These are phyloP conservation scores for Heimioporus sp. DNA, from an alignment of 768 basidiomycete species.

Conservation along the genomic window DNA sequence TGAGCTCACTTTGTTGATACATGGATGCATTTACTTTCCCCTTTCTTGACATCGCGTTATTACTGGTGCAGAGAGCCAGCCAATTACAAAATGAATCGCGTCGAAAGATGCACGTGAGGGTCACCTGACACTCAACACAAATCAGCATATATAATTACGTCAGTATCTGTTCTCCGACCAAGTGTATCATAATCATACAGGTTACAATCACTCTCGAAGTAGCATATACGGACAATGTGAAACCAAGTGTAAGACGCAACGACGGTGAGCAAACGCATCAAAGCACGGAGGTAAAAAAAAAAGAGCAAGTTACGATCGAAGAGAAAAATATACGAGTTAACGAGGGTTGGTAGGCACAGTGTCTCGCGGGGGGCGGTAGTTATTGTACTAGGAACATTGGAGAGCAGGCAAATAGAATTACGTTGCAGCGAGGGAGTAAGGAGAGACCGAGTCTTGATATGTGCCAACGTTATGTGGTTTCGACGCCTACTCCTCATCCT, in stretches of 20 bases:
- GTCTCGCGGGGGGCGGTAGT: constrained; percentile 23
- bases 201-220: constrained; percentile 31
- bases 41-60: constrained; percentile 19
- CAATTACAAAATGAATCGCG: too few relatives aligned
- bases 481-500: constrained; percentile 42
- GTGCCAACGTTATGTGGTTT: constrained; percentile 5
- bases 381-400: constrained; percentile 20
- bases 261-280: constrained; percentile 23
- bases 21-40: constrained; percentile 9
- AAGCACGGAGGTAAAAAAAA: constrained; percentile 14
- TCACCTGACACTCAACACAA: constrained; percentile 11
- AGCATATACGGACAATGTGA: constrained; percentile 29
- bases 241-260: constrained; percentile 18
- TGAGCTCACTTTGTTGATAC: constrained; percentile 22
- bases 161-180: background rate
- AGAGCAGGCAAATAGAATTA: constrained; percentile 16
- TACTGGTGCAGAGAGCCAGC: background rate
- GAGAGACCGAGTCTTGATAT: constrained; percentile 18
- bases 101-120: constrained; percentile 11
- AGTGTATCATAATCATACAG: constrained; percentile 13
- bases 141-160: background rate
- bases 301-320: constrained; percentile 22
- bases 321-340: constrained; percentile 6
- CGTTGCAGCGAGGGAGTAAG: constrained; percentile 5
- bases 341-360: constrained; percentile 23